Evolutionary conservation across 306 rosid genomes (phyloP).

Genomic region (Lablab purpureus): DNA sequence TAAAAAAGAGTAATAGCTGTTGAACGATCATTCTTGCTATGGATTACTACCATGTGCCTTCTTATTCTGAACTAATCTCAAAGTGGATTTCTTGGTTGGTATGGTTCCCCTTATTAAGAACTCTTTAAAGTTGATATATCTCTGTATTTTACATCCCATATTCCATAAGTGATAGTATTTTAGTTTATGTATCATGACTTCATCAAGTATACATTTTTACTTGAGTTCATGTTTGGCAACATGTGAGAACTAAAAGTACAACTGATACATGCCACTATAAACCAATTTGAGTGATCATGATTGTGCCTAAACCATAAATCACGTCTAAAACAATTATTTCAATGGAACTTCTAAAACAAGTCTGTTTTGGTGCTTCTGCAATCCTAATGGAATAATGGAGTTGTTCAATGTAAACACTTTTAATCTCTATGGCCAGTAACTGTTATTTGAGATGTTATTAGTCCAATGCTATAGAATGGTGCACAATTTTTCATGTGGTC

Average conservation of each 20-base stretch:
- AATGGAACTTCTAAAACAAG: not conserved
- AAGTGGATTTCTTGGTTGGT: not conserved
- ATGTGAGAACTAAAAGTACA: not conserved
- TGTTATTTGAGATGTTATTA: conserved; percentile 19
- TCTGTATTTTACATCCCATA: not conserved
- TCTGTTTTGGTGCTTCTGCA: not conserved
- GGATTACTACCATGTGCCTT: not conserved
- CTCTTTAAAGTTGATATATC: not conserved
- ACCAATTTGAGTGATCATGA: not conserved
- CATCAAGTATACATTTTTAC: not conserved
- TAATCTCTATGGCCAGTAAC: conserved; percentile 27
- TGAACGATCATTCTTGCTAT: not conserved
- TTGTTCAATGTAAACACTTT: conserved; percentile 47
- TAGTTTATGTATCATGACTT: not conserved
- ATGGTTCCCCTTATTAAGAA: not conserved
- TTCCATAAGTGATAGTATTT: not conserved
- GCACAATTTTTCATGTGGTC: conserved; percentile 71
- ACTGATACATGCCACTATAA: not conserved
- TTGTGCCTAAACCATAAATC: not conserved
- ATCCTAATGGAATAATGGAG: conserved; percentile 57
- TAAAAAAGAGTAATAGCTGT: not conserved
- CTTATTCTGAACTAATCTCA: not conserved
- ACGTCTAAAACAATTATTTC: not conserved
- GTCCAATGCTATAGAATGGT: conserved; percentile 19
- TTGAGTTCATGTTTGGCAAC: not conserved